A percentile compares a stretch with the other conserved stretches of the same genome.
Conservation (phyloP, 768 basidiomycete genomes). For the Tricholoma saponaceum region DNA sequence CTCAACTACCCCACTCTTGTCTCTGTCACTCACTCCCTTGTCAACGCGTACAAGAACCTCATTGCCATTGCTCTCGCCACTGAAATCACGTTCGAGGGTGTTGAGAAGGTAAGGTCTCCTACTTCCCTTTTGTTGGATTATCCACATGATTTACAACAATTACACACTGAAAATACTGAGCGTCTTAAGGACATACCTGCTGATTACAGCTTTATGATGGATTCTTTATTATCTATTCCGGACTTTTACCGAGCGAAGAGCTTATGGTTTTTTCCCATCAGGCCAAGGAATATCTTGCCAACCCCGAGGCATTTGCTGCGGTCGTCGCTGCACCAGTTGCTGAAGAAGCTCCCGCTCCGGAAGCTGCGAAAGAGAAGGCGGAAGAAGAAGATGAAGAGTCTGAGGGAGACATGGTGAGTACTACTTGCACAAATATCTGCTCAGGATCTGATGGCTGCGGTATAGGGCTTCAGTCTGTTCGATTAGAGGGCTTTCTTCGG, state of each 20-base stretch:
- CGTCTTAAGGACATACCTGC: conserved; percentile 38
- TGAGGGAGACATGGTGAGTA: conserved; percentile 83
- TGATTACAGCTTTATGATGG: conserved; percentile 32
- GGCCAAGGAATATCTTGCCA: conserved; percentile 96
- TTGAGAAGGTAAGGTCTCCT: conserved; percentile 70
- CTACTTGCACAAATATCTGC: background rate
- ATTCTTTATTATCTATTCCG: conserved; percentile 5
- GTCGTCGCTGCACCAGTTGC: conserved; percentile 63
- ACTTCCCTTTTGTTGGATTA: conserved; percentile 7
- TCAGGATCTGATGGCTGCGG: conserved; percentile 12
- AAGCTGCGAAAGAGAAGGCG: conserved; percentile 64
- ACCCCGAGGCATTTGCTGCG: conserved; percentile 98
- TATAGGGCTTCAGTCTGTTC: conserved; percentile 90
- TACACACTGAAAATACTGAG: conserved; percentile 89
- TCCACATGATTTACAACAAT: conserved; percentile 26
- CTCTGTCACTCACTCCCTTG: conserved; percentile 90
- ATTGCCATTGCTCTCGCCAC: conserved; percentile 85
- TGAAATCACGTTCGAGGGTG: conserved; percentile 91
- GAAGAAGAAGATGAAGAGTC: conserved; percentile 84
- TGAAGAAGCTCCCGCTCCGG: conserved; percentile 41
- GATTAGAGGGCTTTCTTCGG: conserved; percentile 46
- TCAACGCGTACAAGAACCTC: conserved; percentile 99
- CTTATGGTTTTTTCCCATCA: conserved; percentile 28
- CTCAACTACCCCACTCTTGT: conserved; percentile 95
- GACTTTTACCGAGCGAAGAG: background rate